Evolutionary conservation across 1,284 basidiomycete genomes (phyloP), one percentile per base, ranked within the genome.

Genomic region (Moesziomyces sp.): DNA sequence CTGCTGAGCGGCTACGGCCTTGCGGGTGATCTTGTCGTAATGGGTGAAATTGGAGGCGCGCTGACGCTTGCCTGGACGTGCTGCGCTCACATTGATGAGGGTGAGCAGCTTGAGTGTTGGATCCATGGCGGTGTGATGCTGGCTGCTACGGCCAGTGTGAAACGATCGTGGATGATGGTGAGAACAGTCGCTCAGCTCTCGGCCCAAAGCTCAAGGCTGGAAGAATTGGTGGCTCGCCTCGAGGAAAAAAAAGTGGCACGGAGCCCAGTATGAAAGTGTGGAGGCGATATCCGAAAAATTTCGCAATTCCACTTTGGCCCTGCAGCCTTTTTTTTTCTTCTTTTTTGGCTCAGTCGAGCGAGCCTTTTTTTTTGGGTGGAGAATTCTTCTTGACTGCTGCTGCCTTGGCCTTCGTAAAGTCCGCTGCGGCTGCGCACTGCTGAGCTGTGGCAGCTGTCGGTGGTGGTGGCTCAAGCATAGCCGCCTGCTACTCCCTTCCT

Each of bases 11-110:
- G 61, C 67, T 47, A 42, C 61, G 44, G 65, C 64, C 21, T 65
- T 60, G 45, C 58, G 43, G 19, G 59, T 68, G 45, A 62, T 64
- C 58, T 61, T 59, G 57, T 66, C 58, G 49, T 70, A 70, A 45
- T 74, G 72, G 8, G 72, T 63, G 38, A 66, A 45, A 46, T 70
- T 58, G 53, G 67, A 69, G 5, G 66, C 60, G 58, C 49, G 86
- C 84, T 69, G 87, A 85, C 81, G 90, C 58, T 83, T 83, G 47
- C 76, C 78, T 11, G 85, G 83, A 46, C 80, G 86, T 30, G 86
- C 89, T 0, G 94, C 92, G 50, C 92, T 93, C 2, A 97, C 93
- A 84, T 99, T 99, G 30, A 99, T 88, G 1, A 99, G 89, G 0
- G 97, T 99, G 43, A 98, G 86, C 2, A 99, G 89, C 68, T 91